A percentile compares a stretch with the other conserved stretches of the same genome.
Evolutionary conservation across 2,329 filamentous ascomycete species (phyloP).

Genomic region (Claviceps africana): DNA sequence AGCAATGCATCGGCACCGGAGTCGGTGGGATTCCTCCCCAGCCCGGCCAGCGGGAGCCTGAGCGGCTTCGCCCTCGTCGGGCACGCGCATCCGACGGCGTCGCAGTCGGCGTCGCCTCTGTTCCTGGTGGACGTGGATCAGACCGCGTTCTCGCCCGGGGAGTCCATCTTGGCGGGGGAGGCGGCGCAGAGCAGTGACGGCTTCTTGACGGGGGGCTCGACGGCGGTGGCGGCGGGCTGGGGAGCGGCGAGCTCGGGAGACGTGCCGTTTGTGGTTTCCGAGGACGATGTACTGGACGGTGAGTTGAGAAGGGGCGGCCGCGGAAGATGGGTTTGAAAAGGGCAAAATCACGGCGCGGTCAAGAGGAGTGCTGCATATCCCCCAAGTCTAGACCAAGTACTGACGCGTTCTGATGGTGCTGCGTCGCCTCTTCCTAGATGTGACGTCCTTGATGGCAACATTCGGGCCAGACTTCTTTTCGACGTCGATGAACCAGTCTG

Average conservation of each 20-base stretch:
- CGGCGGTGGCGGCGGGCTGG: slow-evolving; percentile 1
- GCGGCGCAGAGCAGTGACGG: slow-evolving; percentile 8
- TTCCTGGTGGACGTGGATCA: slow-evolving; percentile 25
- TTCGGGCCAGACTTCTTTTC: slow-evolving; percentile 19
- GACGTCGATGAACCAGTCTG: slow-evolving; percentile 11
- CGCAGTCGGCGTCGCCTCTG: slow-evolving; percentile 27
- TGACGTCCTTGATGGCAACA: slow-evolving; percentile 17
- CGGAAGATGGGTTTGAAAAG: too few species aligned
- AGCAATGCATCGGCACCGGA: slow-evolving; percentile 21
- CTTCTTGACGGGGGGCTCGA: slow-evolving; percentile 15
- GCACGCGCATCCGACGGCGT: slow-evolving; percentile 13
- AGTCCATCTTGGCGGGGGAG: slow-evolving; percentile 17
- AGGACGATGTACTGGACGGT: slow-evolving; percentile 25
- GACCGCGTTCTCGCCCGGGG: slow-evolving; percentile 19
- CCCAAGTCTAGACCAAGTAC: not conserved
- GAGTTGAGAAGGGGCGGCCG: slow-evolving; percentile 10
- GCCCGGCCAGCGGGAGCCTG: slow-evolving; percentile 37
- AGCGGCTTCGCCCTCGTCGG: slow-evolving; percentile 35
- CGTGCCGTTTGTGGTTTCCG: slow-evolving; percentile 18
- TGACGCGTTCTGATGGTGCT: not conserved
- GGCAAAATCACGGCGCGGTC: not conserved
- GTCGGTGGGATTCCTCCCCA: slow-evolving; percentile 32
- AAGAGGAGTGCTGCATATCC: too few species aligned
- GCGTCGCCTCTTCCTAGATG: slow-evolving; percentile 9
- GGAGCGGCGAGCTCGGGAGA: not conserved